phyloP scores from a whole-genome alignment of 2,329 filamentous ascomycete species.

The Ophiostoma populinum region DNA sequence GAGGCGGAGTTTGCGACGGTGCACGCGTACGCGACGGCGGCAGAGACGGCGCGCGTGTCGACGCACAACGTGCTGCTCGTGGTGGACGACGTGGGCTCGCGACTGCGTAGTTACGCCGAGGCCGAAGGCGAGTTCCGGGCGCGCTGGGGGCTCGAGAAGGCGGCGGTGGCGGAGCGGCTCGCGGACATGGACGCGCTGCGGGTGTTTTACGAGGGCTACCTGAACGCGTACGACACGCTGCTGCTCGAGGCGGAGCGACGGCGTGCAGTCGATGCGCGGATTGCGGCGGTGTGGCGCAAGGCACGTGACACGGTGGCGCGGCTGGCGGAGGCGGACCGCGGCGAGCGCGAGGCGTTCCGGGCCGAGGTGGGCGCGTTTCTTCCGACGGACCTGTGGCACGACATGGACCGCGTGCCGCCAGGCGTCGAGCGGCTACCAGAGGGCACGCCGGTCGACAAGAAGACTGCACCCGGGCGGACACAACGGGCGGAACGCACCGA shows the following conservation, averaged over 20 bases:
- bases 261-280: slow-evolving; percentile 52
- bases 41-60: slow-evolving; percentile 36
- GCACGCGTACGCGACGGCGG: slow-evolving; percentile 40
- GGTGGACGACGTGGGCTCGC: slow-evolving; percentile 49
- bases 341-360: slow-evolving; percentile 60
- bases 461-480: no score
- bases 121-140: slow-evolving; percentile 46
- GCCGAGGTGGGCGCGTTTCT: slow-evolving; percentile 72
- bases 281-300: slow-evolving; percentile 57
- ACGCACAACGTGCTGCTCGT: slow-evolving; percentile 46
- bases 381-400: slow-evolving; percentile 75
- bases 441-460: background rate
- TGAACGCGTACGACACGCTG: slow-evolving; percentile 66
- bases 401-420: slow-evolving; percentile 43
- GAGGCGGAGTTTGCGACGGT: slow-evolving; percentile 51
- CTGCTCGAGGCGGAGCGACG: slow-evolving; percentile 71
- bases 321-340: slow-evolving; percentile 55
- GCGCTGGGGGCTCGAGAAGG: slow-evolving; percentile 59
- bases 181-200: slow-evolving; percentile 60
- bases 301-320: slow-evolving; percentile 61
- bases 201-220: slow-evolving; percentile 76
- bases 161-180: slow-evolving; percentile 49
- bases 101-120: slow-evolving; percentile 46
- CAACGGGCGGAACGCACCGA: no score
- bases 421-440: slow-evolving; percentile 30